Evolutionary conservation across 768 basidiomycete species (phyloP).

Genomic region (Cystobasidium onofrii): DNA sequence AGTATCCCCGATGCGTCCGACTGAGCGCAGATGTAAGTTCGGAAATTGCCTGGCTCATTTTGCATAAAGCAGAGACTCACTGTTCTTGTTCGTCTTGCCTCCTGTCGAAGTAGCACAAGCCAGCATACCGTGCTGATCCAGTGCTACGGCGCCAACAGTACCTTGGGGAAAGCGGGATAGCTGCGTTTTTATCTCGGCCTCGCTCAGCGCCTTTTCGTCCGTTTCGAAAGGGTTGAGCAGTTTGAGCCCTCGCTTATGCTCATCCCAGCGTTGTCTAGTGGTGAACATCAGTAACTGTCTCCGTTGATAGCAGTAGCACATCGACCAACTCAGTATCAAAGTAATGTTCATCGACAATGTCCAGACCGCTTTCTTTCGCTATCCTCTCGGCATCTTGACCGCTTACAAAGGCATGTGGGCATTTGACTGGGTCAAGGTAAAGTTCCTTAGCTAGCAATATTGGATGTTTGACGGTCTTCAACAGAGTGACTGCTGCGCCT

Average conservation of each 20-base stretch:
- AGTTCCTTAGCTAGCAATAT: constrained; percentile 61
- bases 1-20: constrained; percentile 54
- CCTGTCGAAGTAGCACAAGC: constrained; percentile 69
- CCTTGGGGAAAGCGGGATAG: constrained; percentile 63
- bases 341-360: constrained; percentile 64
- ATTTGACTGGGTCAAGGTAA: constrained; percentile 60
- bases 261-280: constrained; percentile 52
- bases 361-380: constrained; percentile 52
- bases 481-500: constrained; percentile 58
- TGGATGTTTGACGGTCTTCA: constrained; percentile 64
- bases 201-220: constrained; percentile 13
- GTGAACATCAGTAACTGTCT: not conserved
- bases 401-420: constrained; percentile 64
- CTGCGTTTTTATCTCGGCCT: constrained; percentile 35
- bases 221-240: constrained; percentile 53
- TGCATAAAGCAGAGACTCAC: too few relatives aligned
- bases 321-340: constrained; percentile 61
- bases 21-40: too few relatives aligned
- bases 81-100: constrained; percentile 76
- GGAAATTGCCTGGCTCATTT: too few relatives aligned
- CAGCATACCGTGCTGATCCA: constrained; percentile 67
- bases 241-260: constrained; percentile 65
- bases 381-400: constrained; percentile 59
- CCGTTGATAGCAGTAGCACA: too few relatives aligned
- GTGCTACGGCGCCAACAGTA: constrained; percentile 75